These are phyloP conservation scores for Ophiostoma pallidulum DNA, from an alignment of 2,329 filamentous ascomycete species.

Conservation along the genomic window DNA sequence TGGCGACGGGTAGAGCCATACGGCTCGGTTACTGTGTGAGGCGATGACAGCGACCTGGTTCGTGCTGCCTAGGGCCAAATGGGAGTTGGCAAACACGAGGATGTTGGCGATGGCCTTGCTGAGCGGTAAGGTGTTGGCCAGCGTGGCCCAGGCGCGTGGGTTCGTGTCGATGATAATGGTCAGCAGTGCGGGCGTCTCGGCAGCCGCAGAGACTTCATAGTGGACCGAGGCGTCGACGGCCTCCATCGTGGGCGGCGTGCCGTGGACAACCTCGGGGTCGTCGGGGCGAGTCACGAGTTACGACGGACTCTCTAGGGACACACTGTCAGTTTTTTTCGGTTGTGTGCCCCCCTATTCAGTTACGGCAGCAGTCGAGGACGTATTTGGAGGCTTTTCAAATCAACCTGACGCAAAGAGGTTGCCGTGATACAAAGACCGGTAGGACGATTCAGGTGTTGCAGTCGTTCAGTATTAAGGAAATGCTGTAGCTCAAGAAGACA, in stretches of 20 bases:
- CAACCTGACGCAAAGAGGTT: too few species aligned
- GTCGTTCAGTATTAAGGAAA: too few species aligned
- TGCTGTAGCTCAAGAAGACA: too few species aligned
- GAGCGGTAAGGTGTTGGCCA: conserved; percentile 65
- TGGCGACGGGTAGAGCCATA: conserved; percentile 74
- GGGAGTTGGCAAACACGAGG: conserved; percentile 93
- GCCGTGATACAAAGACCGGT: too few species aligned
- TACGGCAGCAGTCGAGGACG: too few species aligned
- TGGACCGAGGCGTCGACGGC: conserved; percentile 50
- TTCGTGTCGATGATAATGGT: conserved; percentile 94
- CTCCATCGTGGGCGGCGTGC: conserved; percentile 34
- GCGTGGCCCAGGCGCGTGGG: conserved; percentile 76
- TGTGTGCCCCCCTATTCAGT: too few species aligned
- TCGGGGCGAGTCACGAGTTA: too few species aligned
- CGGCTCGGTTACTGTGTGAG: conserved; percentile 74
- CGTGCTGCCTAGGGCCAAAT: conserved; percentile 84
- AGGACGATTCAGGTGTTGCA: too few species aligned
- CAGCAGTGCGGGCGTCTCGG: conserved; percentile 67
- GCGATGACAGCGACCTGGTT: conserved; percentile 91
- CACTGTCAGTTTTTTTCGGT: too few species aligned
- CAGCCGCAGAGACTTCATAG: conserved; percentile 45
- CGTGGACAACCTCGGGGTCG: too few species aligned
- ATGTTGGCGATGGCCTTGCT: conserved; percentile 78
- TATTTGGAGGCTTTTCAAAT: too few species aligned
- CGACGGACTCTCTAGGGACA: neutral